Base-by-base conservation (phyloP, 2,329 filamentous ascomycete species). In the Coniochaeta sp. region DNA sequence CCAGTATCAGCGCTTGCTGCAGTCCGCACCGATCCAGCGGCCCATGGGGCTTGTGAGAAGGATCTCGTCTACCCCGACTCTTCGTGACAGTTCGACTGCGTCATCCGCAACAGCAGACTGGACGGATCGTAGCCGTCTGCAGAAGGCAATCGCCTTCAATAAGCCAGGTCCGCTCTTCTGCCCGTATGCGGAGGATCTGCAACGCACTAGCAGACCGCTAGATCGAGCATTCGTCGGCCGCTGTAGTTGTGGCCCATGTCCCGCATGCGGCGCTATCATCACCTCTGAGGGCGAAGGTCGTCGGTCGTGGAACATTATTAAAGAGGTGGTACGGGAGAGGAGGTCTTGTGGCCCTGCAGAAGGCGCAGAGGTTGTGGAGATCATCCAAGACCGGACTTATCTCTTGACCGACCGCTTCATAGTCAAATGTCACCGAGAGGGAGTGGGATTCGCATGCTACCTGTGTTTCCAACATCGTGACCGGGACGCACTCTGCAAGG, bases 371-470 rank as follows among this genome's bases (percentile, higher is more conserved):
- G 38, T 42, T 2, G 38, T 42, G 38, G 20, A 42, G 38, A 24
- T 42, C 20, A 22, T 42, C 20, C 38, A 42, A 22, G 38, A 24
- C 38, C 8, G 38, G 38, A 42, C 18, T 18, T 22, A 42, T 22
- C 6, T 42, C 8, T 4, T 42, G 38, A 42, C 20, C 3, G 38
- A 42, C 20, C 38, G 18, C 49, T 67, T 48, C n/a, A 40, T 24
- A 12, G 33, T n/a, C 14, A 70, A 71, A 54, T 71, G 67, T 49
- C 68, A 70, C 52, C 65, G 64, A 3, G 57, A 60, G 16, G 58
- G 60, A 14, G 55, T 56, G 12, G 63, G 63, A 42, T 70, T 57
- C 42, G 64, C 66, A 3, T 70, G 67, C 49, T 65, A 60, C 31
- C 53, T 69, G 20, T 70, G 67, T 51, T 59, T 56, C 20, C 52